A percentile compares a stretch with the other conserved stretches of the same genome.
phyloP scores from a whole-genome alignment of 331 rosid species.

The Dryas integrifolia region DNA sequence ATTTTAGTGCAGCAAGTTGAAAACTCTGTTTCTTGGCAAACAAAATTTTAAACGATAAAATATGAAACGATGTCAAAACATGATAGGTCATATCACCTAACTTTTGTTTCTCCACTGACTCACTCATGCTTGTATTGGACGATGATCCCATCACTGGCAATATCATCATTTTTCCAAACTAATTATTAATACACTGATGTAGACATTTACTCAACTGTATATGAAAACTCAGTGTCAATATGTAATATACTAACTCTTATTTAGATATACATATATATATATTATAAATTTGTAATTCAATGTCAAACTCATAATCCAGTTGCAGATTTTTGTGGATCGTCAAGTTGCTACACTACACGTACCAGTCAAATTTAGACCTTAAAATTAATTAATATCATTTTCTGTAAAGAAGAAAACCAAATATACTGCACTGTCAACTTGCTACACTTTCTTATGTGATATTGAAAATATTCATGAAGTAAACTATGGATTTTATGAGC shows the following conservation, averaged over 20 bases:
- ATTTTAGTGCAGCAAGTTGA: background rate
- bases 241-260: no score
- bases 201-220: background rate
- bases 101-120: slow-evolving; percentile 24
- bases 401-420: background rate
- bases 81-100: slow-evolving; percentile 9
- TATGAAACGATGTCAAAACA: background rate
- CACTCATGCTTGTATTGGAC: background rate
- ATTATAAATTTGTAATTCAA: background rate
- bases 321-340: no score
- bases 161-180: background rate
- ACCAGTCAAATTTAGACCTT: no score
- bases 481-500: no score
- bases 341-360: no score
- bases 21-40: background rate
- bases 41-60: background rate
- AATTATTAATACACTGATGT: background rate
- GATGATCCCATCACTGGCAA: background rate
- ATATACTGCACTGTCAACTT: background rate
- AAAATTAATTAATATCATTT: no score
- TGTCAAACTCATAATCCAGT: background rate
- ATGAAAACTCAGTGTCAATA: background rate
- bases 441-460: background rate
- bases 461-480: no score
- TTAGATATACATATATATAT: no score